Evolutionary conservation across 2,329 filamentous ascomycete species (phyloP).

Genomic region (Septoria petroselini): DNA sequence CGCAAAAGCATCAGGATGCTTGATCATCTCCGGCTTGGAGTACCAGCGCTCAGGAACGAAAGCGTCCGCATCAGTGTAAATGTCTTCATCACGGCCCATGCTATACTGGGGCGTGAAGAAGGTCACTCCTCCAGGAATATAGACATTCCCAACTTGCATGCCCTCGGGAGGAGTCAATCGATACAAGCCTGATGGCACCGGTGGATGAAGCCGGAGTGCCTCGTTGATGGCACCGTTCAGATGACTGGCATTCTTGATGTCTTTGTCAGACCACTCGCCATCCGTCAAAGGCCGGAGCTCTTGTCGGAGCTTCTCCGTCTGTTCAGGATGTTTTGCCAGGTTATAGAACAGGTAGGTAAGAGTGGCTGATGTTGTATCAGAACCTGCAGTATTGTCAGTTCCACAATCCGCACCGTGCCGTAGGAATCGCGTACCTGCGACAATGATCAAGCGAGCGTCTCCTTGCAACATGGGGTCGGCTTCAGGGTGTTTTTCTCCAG

Average conservation of each 20-base stretch:
- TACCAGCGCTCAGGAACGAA: slow-evolving; percentile 42
- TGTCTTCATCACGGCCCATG: slow-evolving; percentile 31
- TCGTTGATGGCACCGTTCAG: slow-evolving; percentile 46
- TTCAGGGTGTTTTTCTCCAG: slow-evolving; percentile 28
- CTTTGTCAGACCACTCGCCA: slow-evolving; percentile 26
- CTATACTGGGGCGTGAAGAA: slow-evolving; percentile 26
- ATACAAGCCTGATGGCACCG: slow-evolving; percentile 38
- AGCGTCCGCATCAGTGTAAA: slow-evolving; percentile 31
- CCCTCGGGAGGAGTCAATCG: slow-evolving; percentile 41
- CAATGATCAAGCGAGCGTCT: slow-evolving; percentile 35
- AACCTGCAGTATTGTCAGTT: no score
- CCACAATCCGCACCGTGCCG: no score
- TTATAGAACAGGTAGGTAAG: slow-evolving; percentile 45
- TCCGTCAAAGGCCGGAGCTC: slow-evolving; percentile 33
- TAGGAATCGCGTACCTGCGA: no score
- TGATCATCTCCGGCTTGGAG: slow-evolving; percentile 37
- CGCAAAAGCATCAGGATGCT: slow-evolving; percentile 39
- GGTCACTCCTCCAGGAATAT: slow-evolving; percentile 34
- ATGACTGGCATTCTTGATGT: slow-evolving; percentile 30
- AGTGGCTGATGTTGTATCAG: slow-evolving; percentile 44
- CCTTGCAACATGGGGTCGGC: slow-evolving; percentile 29
- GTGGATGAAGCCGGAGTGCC: slow-evolving; percentile 42
- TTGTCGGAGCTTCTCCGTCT: slow-evolving; percentile 35
- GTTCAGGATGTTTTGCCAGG: slow-evolving; percentile 34
- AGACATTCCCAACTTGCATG: slow-evolving; percentile 37